Conservation (phyloP, 345 rosid genomes). For the Excoecaria cochinchinensis region DNA sequence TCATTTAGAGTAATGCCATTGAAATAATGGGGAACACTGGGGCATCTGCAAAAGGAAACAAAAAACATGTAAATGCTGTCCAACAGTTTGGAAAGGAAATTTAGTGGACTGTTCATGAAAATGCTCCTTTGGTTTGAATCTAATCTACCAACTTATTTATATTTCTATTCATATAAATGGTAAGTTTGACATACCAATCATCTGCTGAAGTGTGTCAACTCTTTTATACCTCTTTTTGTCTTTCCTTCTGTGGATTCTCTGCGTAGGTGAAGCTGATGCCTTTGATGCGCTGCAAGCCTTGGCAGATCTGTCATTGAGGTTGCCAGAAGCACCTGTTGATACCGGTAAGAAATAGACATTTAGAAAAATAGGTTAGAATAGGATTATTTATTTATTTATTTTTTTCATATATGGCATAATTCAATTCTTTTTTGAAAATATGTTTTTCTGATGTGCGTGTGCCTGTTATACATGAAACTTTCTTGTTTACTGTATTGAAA, state of each 20-base stretch:
- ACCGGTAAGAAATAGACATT: constrained; percentile 49
- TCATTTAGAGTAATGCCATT: background rate
- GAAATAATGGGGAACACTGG: background rate
- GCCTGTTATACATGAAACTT: background rate
- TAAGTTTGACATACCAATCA: constrained; percentile 8
- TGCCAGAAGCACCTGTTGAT: constrained; percentile 63
- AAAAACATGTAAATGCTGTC: background rate
- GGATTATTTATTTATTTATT: constrained; percentile 1
- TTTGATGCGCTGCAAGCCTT: constrained; percentile 77
- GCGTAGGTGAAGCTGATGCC: constrained; percentile 60
- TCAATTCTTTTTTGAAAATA: background rate
- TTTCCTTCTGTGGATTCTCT: background rate
- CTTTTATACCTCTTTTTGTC: constrained; percentile 2
- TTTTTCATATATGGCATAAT: background rate
- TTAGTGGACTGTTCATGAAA: background rate
- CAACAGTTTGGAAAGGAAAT: background rate
- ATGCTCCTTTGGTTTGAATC: background rate
- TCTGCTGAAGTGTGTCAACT: background rate
- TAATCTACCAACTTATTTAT: background rate
- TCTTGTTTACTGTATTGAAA: background rate
- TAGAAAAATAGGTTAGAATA: background rate
- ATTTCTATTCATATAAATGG: constrained; percentile 10
- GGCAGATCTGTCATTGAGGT: constrained; percentile 73
- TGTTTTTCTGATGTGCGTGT: background rate
- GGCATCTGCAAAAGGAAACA: background rate